phyloP scores from a whole-genome alignment of 148 eudicot species.

The Vaccinium darrowii region DNA sequence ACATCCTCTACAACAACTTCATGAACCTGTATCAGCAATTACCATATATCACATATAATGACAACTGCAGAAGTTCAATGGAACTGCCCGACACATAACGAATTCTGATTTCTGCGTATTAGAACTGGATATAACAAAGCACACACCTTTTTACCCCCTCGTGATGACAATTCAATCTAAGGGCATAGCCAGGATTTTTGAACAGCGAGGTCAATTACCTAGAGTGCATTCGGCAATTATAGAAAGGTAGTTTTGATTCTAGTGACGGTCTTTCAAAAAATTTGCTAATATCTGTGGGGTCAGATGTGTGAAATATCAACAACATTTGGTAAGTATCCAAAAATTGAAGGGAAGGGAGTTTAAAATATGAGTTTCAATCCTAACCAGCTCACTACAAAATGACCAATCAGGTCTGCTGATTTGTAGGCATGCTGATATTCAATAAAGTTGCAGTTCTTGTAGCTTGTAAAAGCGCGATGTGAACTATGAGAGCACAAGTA shows the following conservation, averaged over 20 bases:
- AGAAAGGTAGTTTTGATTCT: not conserved
- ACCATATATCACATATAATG: constrained; percentile 8
- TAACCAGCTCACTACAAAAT: not conserved
- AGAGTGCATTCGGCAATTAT: not conserved
- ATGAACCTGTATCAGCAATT: constrained; percentile 41
- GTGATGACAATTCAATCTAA: not conserved
- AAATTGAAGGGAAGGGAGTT: not conserved
- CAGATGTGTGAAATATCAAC: not conserved
- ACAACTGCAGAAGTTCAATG: constrained; percentile 1
- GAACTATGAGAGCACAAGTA: not conserved
- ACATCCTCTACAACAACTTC: constrained; percentile 80
- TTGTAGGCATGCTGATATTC: not conserved
- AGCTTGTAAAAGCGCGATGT: not conserved
- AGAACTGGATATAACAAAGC: not conserved
- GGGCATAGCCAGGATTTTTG: not conserved
- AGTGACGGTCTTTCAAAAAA: not conserved
- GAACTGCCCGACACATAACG: not conserved
- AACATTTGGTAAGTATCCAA: not conserved
- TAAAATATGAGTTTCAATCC: not conserved
- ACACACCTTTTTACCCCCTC: not conserved
- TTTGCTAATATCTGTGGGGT: not conserved
- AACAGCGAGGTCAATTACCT: not conserved
- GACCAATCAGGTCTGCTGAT: not conserved
- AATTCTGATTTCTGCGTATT: not conserved
- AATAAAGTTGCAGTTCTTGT: not conserved